Conservation (phyloP, 108 stramenopile genomes). For the Cyclotella cryptica region DNA sequence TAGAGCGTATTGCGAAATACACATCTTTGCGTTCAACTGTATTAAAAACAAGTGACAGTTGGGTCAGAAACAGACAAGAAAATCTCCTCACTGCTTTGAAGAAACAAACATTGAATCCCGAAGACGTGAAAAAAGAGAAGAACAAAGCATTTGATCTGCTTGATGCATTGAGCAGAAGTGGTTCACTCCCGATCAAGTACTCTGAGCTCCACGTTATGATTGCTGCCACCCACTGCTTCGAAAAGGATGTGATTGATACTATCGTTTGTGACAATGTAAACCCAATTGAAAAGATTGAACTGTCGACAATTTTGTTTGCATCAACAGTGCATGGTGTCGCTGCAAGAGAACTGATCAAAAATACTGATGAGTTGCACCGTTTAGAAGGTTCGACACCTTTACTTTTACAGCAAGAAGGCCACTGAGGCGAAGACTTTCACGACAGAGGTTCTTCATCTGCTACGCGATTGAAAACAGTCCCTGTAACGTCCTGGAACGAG, state of each 20-base stretch:
- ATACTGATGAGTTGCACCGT: constrained; percentile 38
- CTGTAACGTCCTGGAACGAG: no score
- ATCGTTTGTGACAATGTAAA: constrained; percentile 85
- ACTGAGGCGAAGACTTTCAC: not conserved
- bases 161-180: constrained; percentile 82
- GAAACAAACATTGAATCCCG: constrained; percentile 28
- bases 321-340: constrained; percentile 66
- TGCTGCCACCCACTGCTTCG: constrained; percentile 87
- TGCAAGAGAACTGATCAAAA: constrained; percentile 50
- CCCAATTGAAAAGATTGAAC: constrained; percentile 86
- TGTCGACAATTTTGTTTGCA: constrained; percentile 69
- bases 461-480: not conserved
- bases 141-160: constrained; percentile 88
- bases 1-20: constrained; percentile 62
- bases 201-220: constrained; percentile 84
- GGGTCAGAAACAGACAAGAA: constrained; percentile 62
- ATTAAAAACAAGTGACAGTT: constrained; percentile 57
- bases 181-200: constrained; percentile 68
- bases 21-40: constrained; percentile 69
- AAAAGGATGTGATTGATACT: constrained; percentile 75
- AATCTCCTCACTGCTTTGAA: constrained; percentile 50
- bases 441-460: not conserved
- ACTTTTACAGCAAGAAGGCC: constrained; percentile 24
- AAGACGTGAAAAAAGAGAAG: constrained; percentile 56
- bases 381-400: constrained; percentile 31